A percentile compares a stretch with the other conserved stretches of the same genome.
These are phyloP conservation scores for Chimonanthus salicifolius DNA, from an alignment of 164 flowering plant species.

Conservation along the genomic window DNA sequence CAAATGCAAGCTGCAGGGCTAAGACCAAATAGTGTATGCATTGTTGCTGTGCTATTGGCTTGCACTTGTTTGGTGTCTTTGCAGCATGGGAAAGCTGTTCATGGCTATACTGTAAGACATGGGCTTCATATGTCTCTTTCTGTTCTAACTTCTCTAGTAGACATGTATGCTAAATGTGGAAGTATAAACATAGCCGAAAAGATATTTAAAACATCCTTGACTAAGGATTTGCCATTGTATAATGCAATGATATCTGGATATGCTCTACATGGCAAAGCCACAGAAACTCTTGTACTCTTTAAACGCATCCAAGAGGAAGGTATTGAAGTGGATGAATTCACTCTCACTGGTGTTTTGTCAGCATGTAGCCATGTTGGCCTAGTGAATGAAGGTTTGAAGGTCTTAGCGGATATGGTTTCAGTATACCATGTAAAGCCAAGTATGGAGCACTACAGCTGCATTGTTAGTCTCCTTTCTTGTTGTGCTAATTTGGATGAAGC, in stretches of 20 bases:
- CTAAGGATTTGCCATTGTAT: conserved; percentile 45
- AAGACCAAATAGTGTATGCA: conserved; percentile 34
- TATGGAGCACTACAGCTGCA: conserved; percentile 56
- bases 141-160: conserved; percentile 44
- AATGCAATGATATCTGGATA: conserved; percentile 55
- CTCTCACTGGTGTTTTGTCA: conserved; percentile 45
- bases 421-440: conserved; percentile 32
- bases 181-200: conserved; percentile 31
- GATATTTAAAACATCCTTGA: conserved; percentile 31
- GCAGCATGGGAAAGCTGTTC: conserved; percentile 44
- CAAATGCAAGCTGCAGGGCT: conserved; percentile 54
- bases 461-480: conserved; percentile 50
- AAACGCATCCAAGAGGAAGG: conserved; percentile 27
- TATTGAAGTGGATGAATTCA: conserved; percentile 45
- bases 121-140: conserved; percentile 18
- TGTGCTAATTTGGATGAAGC: conserved; percentile 42
- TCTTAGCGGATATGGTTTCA: conserved; percentile 36
- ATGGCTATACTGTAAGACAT: conserved; percentile 39
- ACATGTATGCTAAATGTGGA: conserved; percentile 79
- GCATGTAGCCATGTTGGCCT: conserved; percentile 60
- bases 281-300: conserved; percentile 42
- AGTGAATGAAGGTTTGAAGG: conserved; percentile 43
- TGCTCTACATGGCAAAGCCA: conserved; percentile 50
- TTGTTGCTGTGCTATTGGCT: conserved; percentile 41
- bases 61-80: conserved; percentile 36